These are phyloP conservation scores for Tylopilus subfusipes DNA, from an alignment of 768 basidiomycete genomes.

Conservation along the genomic window DNA sequence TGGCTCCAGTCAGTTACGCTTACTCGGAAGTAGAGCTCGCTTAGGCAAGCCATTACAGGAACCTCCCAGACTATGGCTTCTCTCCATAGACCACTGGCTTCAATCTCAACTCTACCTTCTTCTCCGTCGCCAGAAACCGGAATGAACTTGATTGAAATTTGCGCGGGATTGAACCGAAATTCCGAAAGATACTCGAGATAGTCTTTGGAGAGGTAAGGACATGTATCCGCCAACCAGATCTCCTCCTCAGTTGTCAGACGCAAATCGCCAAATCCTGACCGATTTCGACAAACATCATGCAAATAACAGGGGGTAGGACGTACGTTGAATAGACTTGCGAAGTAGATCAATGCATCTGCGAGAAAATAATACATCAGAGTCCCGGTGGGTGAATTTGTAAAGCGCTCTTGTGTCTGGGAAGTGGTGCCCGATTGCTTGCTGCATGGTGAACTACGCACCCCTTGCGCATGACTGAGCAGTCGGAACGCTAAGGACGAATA, in stretches of 20 bases:
- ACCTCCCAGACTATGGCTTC: constrained; percentile 96
- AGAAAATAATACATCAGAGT: constrained; percentile 60
- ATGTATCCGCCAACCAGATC: constrained; percentile 59
- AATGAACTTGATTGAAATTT: constrained; percentile 57
- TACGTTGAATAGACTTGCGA: constrained; percentile 54
- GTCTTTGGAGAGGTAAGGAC: constrained; percentile 65
- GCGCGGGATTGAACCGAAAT: constrained; percentile 69
- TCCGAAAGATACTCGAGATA: constrained; percentile 77
- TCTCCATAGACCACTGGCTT: constrained; percentile 67
- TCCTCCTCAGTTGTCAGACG: constrained; percentile 58
- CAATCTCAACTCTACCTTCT: constrained; percentile 68
- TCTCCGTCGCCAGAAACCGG: constrained; percentile 50
- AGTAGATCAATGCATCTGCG: constrained; percentile 25
- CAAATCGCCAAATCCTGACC: constrained; percentile 65
- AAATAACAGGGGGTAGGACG: constrained; percentile 35
- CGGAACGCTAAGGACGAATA: neutral
- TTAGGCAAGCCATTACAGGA: constrained; percentile 87
- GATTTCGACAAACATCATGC: constrained; percentile 25
- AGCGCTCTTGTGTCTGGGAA: constrained; percentile 70
- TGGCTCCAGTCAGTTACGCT: constrained; percentile 81
- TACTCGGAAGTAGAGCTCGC: constrained; percentile 81
- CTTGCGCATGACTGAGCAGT: neutral
- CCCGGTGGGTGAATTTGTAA: constrained; percentile 82
- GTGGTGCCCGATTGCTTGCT: constrained; percentile 79
- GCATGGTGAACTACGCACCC: constrained; percentile 78